Base-by-base conservation (phyloP, 805 yeast genomes). In the Teunomyces barrocoloradensis region DNA sequence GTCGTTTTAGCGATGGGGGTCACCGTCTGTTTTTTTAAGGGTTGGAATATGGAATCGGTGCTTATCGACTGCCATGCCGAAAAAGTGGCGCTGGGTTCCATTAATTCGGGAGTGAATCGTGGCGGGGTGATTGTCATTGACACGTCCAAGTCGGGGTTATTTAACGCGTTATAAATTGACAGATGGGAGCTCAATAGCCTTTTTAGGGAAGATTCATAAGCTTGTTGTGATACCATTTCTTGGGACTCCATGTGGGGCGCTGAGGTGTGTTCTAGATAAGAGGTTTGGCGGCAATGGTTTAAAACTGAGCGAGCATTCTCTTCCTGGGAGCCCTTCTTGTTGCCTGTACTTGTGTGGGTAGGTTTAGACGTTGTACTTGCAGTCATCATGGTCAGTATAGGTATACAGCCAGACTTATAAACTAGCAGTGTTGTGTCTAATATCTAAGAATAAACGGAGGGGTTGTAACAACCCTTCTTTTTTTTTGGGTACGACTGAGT, bases 71-170 rank as follows among this genome's bases (percentile, higher is more conserved):
- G 73, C 73, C 73, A 68, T 21, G 68, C 58, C 34, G 59, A 56
- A 28, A 55, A 48, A 7, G 62, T 52, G 30, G 56, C 53, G 18
- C 46, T 53, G 6, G 27, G 33, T 13, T 51, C 56, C 5, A 45
- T 40, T 23, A 53, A 25, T 11, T 50, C 56, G 4, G 54, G 56
- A 3, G 48, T 45, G 17, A 45, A 20, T 5, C 40, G 40, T n/a
- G 40, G 40, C 23, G 40, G 40, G 17, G 40, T 37, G 11, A 37
- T 21, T 10, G 29, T 15, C 40, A 37, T 21, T 4, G 62, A 48
- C 48, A 61, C 52, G 49, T 72, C 75, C 36, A 72, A 64, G 13
- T 69, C 73, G 7, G 77, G 77, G 55, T 73, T 68, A 32, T 62
- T 68, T 42, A 71, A 61, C 3, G 66, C 71, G 49, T 69, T 61